phyloP scores from a whole-genome alignment of 208 protist genomes.

The Leishmania major region DNA sequence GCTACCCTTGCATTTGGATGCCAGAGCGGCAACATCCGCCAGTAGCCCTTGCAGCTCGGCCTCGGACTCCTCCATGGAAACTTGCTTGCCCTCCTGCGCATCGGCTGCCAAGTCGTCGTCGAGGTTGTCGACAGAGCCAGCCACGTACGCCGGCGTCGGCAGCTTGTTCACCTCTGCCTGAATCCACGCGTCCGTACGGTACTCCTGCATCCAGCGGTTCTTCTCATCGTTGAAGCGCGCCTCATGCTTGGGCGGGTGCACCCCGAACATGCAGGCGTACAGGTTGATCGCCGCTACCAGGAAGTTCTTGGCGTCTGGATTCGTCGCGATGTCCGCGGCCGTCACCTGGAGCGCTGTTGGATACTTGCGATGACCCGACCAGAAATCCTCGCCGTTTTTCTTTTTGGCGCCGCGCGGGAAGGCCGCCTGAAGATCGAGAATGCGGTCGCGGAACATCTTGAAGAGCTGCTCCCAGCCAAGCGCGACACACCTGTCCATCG shows the following conservation, averaged over 20 bases:
- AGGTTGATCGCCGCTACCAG: constrained; percentile 77
- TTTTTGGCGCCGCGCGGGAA: constrained; percentile 97
- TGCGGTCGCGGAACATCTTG: constrained; percentile 95
- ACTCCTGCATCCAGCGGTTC: constrained; percentile 85
- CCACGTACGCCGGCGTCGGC: constrained; percentile 47
- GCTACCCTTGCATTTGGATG: constrained; percentile 45
- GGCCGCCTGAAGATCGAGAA: constrained; percentile 96
- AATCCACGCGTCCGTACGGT: constrained; percentile 72
- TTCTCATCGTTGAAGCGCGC: constrained; percentile 83
- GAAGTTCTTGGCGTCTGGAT: constrained; percentile 64
- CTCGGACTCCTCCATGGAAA: constrained; percentile 43
- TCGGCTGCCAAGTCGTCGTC: constrained; percentile 77
- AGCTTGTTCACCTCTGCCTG: constrained; percentile 33
- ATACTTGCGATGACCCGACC: constrained; percentile 90
- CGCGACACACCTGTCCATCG: constrained; percentile 94
- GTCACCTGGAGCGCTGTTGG: constrained; percentile 67
- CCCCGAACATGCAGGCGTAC: constrained; percentile 86
- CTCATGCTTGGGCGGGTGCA: constrained; percentile 84
- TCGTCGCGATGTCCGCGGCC: constrained; percentile 22
- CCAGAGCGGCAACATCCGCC: constrained; percentile 36
- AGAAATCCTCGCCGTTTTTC: constrained; percentile 92
- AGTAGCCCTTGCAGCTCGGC: constrained; percentile 61
- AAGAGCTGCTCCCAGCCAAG: constrained; percentile 96
- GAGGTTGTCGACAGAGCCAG: constrained; percentile 63
- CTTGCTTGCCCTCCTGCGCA: constrained; percentile 20